These are phyloP conservation scores for Larix kaempferi DNA, from an alignment of 75 land plant species.

Conservation along the genomic window DNA sequence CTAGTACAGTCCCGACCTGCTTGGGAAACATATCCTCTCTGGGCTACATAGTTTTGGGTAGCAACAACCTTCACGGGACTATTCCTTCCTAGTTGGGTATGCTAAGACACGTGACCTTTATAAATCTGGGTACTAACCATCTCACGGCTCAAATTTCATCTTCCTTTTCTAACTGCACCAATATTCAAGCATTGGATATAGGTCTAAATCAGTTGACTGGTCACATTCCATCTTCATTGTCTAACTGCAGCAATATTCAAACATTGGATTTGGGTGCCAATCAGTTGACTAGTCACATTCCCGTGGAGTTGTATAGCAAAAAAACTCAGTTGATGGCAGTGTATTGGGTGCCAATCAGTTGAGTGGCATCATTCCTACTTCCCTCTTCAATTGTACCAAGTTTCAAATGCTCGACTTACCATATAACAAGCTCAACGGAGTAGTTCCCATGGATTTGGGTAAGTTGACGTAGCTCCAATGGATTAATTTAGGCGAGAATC, in stretches of 20 bases:
- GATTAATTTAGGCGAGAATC: background rate
- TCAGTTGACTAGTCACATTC: background rate
- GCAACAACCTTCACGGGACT: conserved; percentile 64
- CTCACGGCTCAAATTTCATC: background rate
- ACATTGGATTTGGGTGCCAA: background rate
- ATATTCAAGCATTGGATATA: too few species aligned
- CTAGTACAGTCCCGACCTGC: conserved; percentile 55
- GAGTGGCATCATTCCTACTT: background rate
- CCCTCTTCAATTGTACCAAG: background rate
- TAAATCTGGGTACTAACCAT: background rate
- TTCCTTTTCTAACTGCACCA: background rate
- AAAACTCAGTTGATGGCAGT: background rate
- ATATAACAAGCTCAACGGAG: background rate
- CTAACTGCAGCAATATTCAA: background rate
- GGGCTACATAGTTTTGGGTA: conserved; percentile 50
- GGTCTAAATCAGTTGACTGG: too few species aligned
- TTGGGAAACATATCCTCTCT: conserved; percentile 57
- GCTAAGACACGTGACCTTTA: background rate
- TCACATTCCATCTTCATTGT: too few species aligned
- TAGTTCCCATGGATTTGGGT: background rate
- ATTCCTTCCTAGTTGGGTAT: conserved; percentile 34
- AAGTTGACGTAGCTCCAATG: background rate
- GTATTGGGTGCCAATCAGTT: background rate
- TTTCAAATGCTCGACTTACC: background rate
- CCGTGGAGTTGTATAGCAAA: background rate